Evolutionary conservation across 2,329 filamentous ascomycete genomes (phyloP), one percentile per base, ranked within the genome.

Genomic region (Cladosporium sp.): DNA sequence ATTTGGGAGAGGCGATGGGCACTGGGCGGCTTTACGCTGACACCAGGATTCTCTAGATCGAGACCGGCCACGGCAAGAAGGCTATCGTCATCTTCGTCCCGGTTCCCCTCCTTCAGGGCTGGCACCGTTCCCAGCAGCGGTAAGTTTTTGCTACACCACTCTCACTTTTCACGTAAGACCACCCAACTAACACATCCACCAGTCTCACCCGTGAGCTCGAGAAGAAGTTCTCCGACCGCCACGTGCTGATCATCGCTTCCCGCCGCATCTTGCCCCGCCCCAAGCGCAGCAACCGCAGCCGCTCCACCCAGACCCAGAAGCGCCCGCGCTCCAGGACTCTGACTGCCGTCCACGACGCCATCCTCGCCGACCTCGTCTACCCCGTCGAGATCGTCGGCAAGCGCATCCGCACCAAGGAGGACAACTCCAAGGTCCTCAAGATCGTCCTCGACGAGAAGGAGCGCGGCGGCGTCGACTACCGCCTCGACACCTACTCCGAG

Each of bases 221-320:
- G 88, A 99, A 99, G 90, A 99, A 99, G 83, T 99, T 99, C 89
- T 97, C 93, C 62, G 93, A 99, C 84, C 93, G 93, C 79, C 93
- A 99, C 79, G 93, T 99, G 76, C 83, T 99, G 76, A 90, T 99
- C 85, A 87, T 99, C 69, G 93, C 93, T 68, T 95, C 92, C 72
- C 93, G 93, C 84, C 93, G 93, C 78, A 99, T 99, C 71, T 84
- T 99, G 58, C 92, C 93, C 75, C 90, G 91, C 76, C 93, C 93
- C 76, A 96, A 96, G 89, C 91, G 92, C 75, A 96, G 90, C 75
- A 89, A 86, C 82, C 91, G 90, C 80, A 89, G 87, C 65, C 92
- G 93, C 83, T 91, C 91, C 80, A 89, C 82, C 73, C 91, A 93
- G 79, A 97, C 85, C 72, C 93, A 99, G 85, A 96, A 97, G 90